Conservation (phyloP, 768 basidiomycete genomes). For the Hemileccinum rubropunctum region DNA sequence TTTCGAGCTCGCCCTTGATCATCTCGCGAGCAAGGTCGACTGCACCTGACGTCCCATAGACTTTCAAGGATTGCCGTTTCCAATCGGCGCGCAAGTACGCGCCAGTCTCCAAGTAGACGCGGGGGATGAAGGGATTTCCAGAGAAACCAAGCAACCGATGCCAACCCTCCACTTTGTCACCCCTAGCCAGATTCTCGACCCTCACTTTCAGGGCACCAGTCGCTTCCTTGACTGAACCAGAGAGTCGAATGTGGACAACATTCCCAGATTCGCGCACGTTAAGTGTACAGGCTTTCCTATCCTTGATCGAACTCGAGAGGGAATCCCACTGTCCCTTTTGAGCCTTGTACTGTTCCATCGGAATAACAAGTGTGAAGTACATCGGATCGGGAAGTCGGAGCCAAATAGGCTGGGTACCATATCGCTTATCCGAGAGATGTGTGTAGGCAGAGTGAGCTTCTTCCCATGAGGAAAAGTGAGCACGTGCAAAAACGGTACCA, state of each 20-base stretch:
- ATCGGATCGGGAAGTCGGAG: constrained; percentile 47
- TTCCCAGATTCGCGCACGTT: constrained; percentile 25
- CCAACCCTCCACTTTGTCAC: constrained; percentile 51
- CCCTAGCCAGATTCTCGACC: constrained; percentile 51
- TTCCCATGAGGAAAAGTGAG: constrained; percentile 49
- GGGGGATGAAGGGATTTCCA: constrained; percentile 33
- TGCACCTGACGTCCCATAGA: constrained; percentile 42
- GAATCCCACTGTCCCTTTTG: constrained; percentile 50
- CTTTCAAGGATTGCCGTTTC: constrained; percentile 42
- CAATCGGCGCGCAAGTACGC: constrained; percentile 47
- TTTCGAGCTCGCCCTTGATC: constrained; percentile 47
- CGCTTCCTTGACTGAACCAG: constrained; percentile 50
- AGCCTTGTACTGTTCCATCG: constrained; percentile 47
- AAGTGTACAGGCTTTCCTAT: constrained; percentile 37
- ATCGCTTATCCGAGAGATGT: constrained; percentile 32
- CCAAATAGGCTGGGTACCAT: constrained; percentile 35
- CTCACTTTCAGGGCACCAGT: constrained; percentile 59
- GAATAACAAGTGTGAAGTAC: constrained; percentile 49
- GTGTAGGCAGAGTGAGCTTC: constrained; percentile 41
- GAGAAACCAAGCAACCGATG: constrained; percentile 40
- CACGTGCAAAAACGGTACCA: constrained; percentile 36
- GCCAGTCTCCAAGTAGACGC: constrained; percentile 34
- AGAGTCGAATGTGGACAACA: constrained; percentile 41
- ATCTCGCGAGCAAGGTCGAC: constrained; percentile 42
- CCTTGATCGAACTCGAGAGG: constrained; percentile 35